Conservation (phyloP, 108 stramenopile genomes). For the Conticribra guillardii region DNA sequence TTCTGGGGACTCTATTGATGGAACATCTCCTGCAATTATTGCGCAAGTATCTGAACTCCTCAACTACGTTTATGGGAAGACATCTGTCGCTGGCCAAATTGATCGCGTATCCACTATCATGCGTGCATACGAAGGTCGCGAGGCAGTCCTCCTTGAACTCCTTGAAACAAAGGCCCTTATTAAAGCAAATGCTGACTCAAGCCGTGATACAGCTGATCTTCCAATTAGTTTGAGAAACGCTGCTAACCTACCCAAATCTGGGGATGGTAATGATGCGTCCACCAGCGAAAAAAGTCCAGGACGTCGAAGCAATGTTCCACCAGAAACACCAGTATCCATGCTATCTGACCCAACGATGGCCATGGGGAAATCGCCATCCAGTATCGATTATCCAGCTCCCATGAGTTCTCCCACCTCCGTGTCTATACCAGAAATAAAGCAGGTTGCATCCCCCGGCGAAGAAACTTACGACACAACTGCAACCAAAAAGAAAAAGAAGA, state of each 20-base stretch:
- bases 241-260: constrained; percentile 44
- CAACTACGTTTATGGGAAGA: constrained; percentile 91
- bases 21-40: constrained; percentile 89
- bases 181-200: constrained; percentile 87
- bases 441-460: constrained; percentile 37
- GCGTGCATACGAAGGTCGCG: constrained; percentile 90
- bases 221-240: constrained; percentile 79
- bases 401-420: constrained; percentile 8
- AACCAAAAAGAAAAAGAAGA: constrained; percentile 83
- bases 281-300: constrained; percentile 69
- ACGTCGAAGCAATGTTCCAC: constrained; percentile 22
- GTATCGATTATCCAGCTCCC: constrained; percentile 8
- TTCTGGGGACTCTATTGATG: constrained; percentile 64
- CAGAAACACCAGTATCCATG: constrained; percentile 42
- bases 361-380: constrained; percentile 26
- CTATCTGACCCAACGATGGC: constrained; percentile 38
- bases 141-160: constrained; percentile 85
- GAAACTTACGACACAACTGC: constrained; percentile 15
- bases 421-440: constrained; percentile 13
- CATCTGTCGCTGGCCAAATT: constrained; percentile 89
- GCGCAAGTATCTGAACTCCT: constrained; percentile 91
- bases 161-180: constrained; percentile 89
- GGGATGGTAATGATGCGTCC: constrained; percentile 65
- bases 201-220: constrained; percentile 61
- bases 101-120: constrained; percentile 91